Evolutionary conservation across 345 rosid genomes (phyloP), one percentile per base, ranked within the genome.

Genomic region (Odontarrhena argentea): DNA sequence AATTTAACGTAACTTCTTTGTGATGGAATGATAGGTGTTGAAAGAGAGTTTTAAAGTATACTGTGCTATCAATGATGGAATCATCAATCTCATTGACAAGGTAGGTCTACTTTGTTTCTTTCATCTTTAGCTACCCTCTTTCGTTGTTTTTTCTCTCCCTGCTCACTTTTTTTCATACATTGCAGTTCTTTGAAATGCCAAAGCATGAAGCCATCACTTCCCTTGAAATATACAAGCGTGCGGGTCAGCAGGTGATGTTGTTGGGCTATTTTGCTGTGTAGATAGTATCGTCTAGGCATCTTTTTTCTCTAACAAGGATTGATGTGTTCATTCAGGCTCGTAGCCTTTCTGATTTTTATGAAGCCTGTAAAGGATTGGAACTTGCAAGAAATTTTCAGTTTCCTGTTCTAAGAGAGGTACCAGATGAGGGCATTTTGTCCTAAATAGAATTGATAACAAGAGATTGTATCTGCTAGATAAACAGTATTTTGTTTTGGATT

Each of bases 71-170:
- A 95, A 87, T 79, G 99, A 91, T 67, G 99, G 99, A 77, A 95
- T 94, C 63, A 94, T 95, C 84, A 95, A 95, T 77, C 96, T 95
- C 76, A 88, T 95, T 38, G 99, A 95, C 70, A 95, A 95, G 99
- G 98, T 89, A 68, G 61, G 63, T 59, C 70, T 55, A 51, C 43
- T 53, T 63, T 71, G 11, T 60, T 2, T 53, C 47, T 74, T 54
- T 52, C 22, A 36, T 50, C 68, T 49, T 61, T 61, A 35, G 12
- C 13, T 50, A 59, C 56, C 44, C 41, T 59, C 15, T 60, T 25
- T 35, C 3, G 5, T 47, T 12, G 32, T 8, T 25, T 67, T 35
- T 24, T 68, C 74, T 18, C 7, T 69, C 18, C 66, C 51, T 55
- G 59, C 36, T 6, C 5, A 7, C 22, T 18, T 7, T 52, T 11